Evolutionary conservation across 2,329 filamentous ascomycete species (phyloP).

Genomic region (Neofusicoccum kwambonambiense): DNA sequence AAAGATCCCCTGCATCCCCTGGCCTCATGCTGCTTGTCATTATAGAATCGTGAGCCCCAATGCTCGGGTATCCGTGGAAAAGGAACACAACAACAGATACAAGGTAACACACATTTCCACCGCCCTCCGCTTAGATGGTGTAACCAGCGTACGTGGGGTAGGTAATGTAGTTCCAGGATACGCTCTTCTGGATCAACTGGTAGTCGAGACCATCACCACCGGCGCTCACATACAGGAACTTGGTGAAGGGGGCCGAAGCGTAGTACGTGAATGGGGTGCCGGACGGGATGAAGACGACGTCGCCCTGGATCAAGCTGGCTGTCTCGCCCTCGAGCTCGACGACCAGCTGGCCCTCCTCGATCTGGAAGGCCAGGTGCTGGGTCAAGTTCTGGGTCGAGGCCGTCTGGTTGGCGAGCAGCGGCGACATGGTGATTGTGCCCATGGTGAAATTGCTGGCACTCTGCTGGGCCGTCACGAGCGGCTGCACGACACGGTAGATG

Average conservation of each 20-base stretch:
- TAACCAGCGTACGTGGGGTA: conserved; percentile 20
- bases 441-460: conserved; percentile 45
- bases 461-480: conserved; percentile 43
- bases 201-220: conserved; percentile 24
- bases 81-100: neutral
- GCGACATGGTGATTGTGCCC: conserved; percentile 44
- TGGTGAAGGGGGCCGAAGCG: conserved; percentile 25
- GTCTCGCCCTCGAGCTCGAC: conserved; percentile 31
- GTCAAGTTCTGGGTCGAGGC: conserved; percentile 23
- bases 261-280: conserved; percentile 36
- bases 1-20: neutral
- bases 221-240: conserved; percentile 27
- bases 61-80: conserved; percentile 1
- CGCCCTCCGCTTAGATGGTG: neutral
- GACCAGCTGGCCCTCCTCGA: conserved; percentile 39
- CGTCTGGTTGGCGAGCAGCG: conserved; percentile 22
- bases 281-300: conserved; percentile 41
- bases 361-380: conserved; percentile 37
- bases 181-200: conserved; percentile 21
- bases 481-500: conserved; percentile 46
- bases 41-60: neutral
- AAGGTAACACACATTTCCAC: neutral
- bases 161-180: conserved; percentile 21
- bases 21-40: conserved; percentile 14
- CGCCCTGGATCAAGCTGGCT: conserved; percentile 34